Evolutionary conservation across 306 rosid genomes (phyloP).

Genomic region (Fragaria ananassa): DNA sequence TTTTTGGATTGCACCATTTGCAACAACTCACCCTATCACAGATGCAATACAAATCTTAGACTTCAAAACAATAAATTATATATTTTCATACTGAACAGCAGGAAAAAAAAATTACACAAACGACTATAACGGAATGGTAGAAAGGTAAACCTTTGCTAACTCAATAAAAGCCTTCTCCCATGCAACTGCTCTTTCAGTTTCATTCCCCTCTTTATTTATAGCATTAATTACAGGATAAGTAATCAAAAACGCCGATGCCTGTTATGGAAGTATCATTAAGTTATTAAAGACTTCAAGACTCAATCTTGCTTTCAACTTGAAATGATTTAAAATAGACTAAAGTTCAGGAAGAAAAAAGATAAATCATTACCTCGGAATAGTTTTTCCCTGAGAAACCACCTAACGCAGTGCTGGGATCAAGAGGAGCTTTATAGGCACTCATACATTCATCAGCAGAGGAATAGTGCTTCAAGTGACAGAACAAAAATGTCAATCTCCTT

Average conservation of each 20-base stretch:
- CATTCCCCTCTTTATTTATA: conserved; percentile 58
- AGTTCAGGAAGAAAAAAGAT: background rate
- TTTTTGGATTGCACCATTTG: conserved; percentile 76
- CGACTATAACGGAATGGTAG: conserved; percentile 2
- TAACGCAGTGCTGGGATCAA: conserved; percentile 96
- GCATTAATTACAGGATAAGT: conserved; percentile 95
- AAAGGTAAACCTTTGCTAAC: conserved; percentile 74
- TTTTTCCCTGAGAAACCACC: conserved; percentile 84
- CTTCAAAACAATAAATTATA: background rate
- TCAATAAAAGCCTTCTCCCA: conserved; percentile 96
- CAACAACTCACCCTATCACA: conserved; percentile 70
- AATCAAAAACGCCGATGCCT: conserved; percentile 86
- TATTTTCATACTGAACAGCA: background rate
- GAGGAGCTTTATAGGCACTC: conserved; percentile 94
- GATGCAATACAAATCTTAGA: conserved; percentile 13
- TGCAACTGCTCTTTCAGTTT: conserved; percentile 68
- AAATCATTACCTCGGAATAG: conserved; percentile 71
- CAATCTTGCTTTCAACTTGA: conserved; percentile 18
- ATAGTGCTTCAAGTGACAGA: conserved; percentile 64
- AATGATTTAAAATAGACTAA: background rate
- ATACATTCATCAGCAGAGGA: conserved; percentile 87
- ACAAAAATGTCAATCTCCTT: conserved; percentile 13
- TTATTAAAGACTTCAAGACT: conserved; percentile 25
- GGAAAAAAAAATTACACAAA: conserved; percentile 8
- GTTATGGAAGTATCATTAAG: conserved; percentile 41